Percentiles rank a stretch among this genome's conserved stretches.
Conservation (phyloP, 140 eudicot genomes). For the Cichorium intybus region DNA sequence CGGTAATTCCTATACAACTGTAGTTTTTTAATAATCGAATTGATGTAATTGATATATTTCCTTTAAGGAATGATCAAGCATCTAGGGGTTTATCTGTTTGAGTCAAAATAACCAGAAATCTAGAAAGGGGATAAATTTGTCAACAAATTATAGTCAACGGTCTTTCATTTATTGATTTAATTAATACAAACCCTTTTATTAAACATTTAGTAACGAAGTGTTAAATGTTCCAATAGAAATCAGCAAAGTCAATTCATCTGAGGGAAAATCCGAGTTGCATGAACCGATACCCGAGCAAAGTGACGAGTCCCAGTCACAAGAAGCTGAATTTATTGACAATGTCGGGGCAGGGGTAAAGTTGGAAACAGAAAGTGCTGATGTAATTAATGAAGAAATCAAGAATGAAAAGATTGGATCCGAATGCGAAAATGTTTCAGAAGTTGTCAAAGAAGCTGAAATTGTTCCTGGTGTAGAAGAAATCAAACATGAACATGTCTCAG, state of each 20-base stretch:
- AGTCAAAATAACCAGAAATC: background rate
- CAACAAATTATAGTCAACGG: background rate
- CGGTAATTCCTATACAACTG: background rate
- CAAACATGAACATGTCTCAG: constrained; percentile 2
- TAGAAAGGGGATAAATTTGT: background rate
- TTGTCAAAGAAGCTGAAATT: constrained; percentile 14
- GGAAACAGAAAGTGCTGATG: constrained; percentile 12
- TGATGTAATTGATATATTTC: background rate
- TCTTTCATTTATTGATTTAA: background rate
- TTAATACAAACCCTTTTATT: no score
- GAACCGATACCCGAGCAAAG: constrained; percentile 3
- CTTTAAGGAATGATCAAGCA: background rate
- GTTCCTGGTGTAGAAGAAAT: background rate
- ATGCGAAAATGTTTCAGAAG: constrained; percentile 1
- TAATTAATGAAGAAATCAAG: constrained; percentile 17
- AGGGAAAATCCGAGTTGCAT: constrained; percentile 19
- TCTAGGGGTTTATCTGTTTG: background rate
- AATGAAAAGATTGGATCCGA: constrained; percentile 9
- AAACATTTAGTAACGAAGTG: no score
- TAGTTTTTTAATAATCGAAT: background rate
- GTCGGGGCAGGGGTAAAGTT: constrained; percentile 10
- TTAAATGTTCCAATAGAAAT: constrained; percentile 25
- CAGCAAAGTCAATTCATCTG: constrained; percentile 12
- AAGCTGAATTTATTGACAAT: constrained; percentile 14
- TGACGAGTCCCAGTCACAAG: constrained; percentile 16